These are phyloP conservation scores for Coemansia linderi DNA, from an alignment of 371 early-diverging fungal species.

Conservation along the genomic window DNA sequence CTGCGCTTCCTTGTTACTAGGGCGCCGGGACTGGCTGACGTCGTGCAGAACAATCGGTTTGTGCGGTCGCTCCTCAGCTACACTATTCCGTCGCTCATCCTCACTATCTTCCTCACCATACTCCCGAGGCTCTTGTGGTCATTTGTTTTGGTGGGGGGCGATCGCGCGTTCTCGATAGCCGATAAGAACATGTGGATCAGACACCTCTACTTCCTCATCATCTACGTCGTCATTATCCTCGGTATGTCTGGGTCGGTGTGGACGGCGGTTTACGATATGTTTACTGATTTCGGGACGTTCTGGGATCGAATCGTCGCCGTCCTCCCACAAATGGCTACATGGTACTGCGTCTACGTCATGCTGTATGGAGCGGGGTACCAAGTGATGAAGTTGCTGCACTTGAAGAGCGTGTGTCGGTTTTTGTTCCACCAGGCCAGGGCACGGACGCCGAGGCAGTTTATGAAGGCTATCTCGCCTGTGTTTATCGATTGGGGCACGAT, in stretches of 20 bases:
- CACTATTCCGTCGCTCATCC: conserved; percentile 55
- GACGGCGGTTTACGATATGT: conserved; percentile 68
- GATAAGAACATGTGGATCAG: conserved; percentile 67
- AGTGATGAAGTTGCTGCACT: conserved; percentile 68
- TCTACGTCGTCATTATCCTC: conserved; percentile 85
- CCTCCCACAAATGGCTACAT: conserved; percentile 70
- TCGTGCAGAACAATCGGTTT: conserved; percentile 45
- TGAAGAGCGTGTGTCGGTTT: conserved; percentile 61
- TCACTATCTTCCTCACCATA: conserved; percentile 72
- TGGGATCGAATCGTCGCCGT: conserved; percentile 67
- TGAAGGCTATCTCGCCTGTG: conserved; percentile 61
- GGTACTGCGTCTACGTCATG: conserved; percentile 77
- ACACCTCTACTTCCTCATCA: conserved; percentile 81
- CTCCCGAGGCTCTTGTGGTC: conserved; percentile 57
- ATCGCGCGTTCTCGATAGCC: conserved; percentile 55
- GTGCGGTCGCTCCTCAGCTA: conserved; percentile 56
- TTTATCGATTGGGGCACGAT: conserved; percentile 66
- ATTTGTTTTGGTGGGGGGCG: conserved; percentile 63
- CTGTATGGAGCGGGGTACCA: conserved; percentile 67
- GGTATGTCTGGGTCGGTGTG: conserved; percentile 75
- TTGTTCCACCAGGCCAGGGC: conserved; percentile 54
- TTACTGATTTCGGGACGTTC: conserved; percentile 68
- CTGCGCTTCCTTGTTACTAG: conserved; percentile 58
- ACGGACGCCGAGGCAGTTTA: conserved; percentile 68
- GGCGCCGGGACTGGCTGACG: conserved; percentile 59